Percentiles rank a stretch among this genome's conserved stretches.
These are phyloP conservation scores for Knufia fluminis DNA, from an alignment of 2,329 filamentous ascomycete species.

Conservation along the genomic window DNA sequence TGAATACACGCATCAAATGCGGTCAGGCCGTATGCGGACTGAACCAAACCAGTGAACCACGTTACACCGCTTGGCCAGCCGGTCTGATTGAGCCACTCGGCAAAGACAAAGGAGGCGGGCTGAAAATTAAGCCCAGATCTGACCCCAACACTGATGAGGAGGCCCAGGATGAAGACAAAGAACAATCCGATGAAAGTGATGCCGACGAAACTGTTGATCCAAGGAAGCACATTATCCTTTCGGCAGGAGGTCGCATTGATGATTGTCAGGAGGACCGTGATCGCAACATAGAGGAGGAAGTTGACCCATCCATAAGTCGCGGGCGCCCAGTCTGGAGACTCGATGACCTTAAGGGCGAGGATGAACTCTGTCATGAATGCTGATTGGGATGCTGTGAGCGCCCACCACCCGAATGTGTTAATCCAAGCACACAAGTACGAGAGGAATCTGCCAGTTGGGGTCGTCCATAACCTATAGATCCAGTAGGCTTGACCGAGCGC, in stretches of 20 bases:
- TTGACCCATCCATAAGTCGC: slow-evolving; percentile 42
- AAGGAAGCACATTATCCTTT: slow-evolving; percentile 38
- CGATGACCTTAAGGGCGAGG: slow-evolving; percentile 48
- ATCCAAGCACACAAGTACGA: slow-evolving; percentile 53
- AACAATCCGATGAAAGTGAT: slow-evolving; percentile 46
- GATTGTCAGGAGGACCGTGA: slow-evolving; percentile 40
- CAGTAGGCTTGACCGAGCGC: slow-evolving; percentile 53
- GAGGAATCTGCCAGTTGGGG: slow-evolving; percentile 37
- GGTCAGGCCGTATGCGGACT: slow-evolving; percentile 31
- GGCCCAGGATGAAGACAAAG: slow-evolving; percentile 42
- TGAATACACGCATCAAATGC: slow-evolving; percentile 32
- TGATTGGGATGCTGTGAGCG: slow-evolving; percentile 46
- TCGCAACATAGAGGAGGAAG: slow-evolving; percentile 47
- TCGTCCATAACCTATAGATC: slow-evolving; percentile 38
- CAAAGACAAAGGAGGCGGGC: slow-evolving; percentile 17
- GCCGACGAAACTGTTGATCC: slow-evolving; percentile 50
- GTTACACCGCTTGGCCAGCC: slow-evolving; percentile 25
- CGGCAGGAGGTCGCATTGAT: slow-evolving; percentile 47
- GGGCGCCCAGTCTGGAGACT: slow-evolving; percentile 40
- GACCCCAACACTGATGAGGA: slow-evolving; percentile 45
- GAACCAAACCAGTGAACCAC: slow-evolving; percentile 34
- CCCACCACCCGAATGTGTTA: slow-evolving; percentile 53
- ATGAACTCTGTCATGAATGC: slow-evolving; percentile 52
- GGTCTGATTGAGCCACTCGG: slow-evolving; percentile 16
- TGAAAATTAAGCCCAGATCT: slow-evolving; percentile 30